Percentiles rank a stretch among this genome's conserved stretches.
These are phyloP conservation scores for Porodaedalea pini DNA, from an alignment of 1,284 basidiomycete species.

Conservation along the genomic window DNA sequence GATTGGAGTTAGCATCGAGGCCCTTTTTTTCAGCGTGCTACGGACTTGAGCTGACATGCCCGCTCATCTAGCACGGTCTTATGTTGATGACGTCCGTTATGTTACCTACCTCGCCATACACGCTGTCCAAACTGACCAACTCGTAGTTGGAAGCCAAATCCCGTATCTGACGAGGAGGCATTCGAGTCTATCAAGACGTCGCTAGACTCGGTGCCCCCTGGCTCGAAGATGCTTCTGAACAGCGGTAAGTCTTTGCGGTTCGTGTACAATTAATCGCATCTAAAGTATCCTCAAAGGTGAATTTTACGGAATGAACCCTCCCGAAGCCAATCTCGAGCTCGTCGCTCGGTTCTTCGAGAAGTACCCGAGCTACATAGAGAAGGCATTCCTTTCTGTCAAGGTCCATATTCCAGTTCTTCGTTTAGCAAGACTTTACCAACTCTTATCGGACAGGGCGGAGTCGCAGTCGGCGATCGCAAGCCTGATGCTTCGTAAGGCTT, in stretches of 20 bases:
- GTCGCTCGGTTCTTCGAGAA: conserved; percentile 43
- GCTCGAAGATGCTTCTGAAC: conserved; percentile 47
- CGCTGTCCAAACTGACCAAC: background rate
- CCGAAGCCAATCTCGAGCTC: conserved; percentile 39
- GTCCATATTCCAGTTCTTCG: conserved; percentile 20
- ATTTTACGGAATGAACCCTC: conserved; percentile 39
- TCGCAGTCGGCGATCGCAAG: conserved; percentile 18
- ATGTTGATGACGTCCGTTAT: conserved; percentile 51
- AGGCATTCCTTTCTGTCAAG: conserved; percentile 46
- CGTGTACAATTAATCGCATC: background rate
- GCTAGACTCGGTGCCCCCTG: conserved; percentile 47
- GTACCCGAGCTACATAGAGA: conserved; percentile 52
- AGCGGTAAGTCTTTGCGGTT: conserved; percentile 34
- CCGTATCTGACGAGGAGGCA: conserved; percentile 48
- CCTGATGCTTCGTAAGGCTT: conserved; percentile 32
- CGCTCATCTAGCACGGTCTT: conserved; percentile 47
- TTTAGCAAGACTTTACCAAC: conserved; percentile 5
- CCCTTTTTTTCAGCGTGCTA: background rate
- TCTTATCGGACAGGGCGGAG: conserved; percentile 42
- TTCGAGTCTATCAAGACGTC: conserved; percentile 64
- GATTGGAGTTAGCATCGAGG: conserved; percentile 4
- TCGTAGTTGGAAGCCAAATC: conserved; percentile 35
- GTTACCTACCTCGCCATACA: background rate
- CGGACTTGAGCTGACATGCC: too few relatives aligned
- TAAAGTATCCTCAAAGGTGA: conserved; percentile 29